A percentile compares a stretch with the other conserved stretches of the same genome.
Evolutionary conservation across 2,329 filamentous ascomycete species (phyloP).

Genomic region (Pseudogymnoascus verrucosus): DNA sequence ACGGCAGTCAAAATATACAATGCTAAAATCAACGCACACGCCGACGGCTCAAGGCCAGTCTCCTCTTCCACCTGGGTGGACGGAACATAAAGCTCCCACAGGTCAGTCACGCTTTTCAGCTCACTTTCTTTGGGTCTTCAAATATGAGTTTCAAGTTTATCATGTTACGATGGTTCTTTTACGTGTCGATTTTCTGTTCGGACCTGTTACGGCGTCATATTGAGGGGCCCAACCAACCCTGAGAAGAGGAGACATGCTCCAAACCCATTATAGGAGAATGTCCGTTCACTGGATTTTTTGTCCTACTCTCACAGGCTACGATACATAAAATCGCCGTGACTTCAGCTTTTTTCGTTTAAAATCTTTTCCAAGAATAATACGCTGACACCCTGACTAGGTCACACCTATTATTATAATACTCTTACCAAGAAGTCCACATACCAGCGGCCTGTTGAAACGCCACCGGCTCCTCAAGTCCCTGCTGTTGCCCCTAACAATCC

Average conservation of each 20-base stretch:
- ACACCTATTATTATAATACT: constrained; percentile 81
- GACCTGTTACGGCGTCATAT: not conserved
- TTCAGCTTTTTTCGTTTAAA: not conserved
- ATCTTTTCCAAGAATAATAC: constrained; percentile 10
- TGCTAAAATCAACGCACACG: constrained; percentile 74
- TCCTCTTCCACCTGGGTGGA: constrained; percentile 74
- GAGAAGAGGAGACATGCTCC: not conserved
- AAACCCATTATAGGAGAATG: not conserved
- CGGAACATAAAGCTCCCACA: constrained; percentile 83
- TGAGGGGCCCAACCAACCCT: too few relatives aligned
- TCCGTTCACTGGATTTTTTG: not conserved
- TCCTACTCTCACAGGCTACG: not conserved
- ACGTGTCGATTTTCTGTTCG: not conserved
- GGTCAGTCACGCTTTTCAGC: constrained; percentile 34
- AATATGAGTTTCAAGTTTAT: not conserved
- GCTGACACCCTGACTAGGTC: constrained; percentile 42
- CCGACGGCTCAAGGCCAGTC: constrained; percentile 38
- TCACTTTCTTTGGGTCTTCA: not conserved
- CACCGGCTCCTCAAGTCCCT: constrained; percentile 13
- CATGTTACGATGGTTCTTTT: not conserved
- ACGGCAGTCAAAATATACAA: constrained; percentile 27
- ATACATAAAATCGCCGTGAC: not conserved
- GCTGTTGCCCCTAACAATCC: constrained; percentile 17
- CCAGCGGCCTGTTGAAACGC: constrained; percentile 52
- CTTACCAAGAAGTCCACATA: constrained; percentile 83